A percentile compares a stretch with the other conserved stretches of the same genome.
These are phyloP conservation scores for Elaeagnus macrophylla DNA, from an alignment of 306 rosid species.

Conservation along the genomic window DNA sequence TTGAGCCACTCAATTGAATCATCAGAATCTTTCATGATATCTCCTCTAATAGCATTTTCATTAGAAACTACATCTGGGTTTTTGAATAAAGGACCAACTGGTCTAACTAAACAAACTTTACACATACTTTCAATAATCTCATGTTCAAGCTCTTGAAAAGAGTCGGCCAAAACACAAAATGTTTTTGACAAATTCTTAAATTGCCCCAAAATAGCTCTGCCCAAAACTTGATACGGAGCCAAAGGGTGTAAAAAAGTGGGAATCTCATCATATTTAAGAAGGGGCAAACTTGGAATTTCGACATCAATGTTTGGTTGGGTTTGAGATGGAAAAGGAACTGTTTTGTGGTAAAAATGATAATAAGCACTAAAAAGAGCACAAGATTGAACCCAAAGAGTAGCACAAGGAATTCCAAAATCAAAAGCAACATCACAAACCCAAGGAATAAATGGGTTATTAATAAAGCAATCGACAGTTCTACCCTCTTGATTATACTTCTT, in stretches of 20 bases:
- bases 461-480: slow-evolving; percentile 16
- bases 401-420: slow-evolving; percentile 33
- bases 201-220: slow-evolving; percentile 16
- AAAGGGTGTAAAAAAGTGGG: slow-evolving; percentile 24
- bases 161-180: slow-evolving; percentile 26
- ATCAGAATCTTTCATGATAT: slow-evolving; percentile 8
- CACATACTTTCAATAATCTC: slow-evolving; percentile 17
- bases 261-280: slow-evolving; percentile 23
- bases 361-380: slow-evolving; percentile 32
- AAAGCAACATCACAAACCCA: slow-evolving; percentile 39
- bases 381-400: slow-evolving; percentile 58
- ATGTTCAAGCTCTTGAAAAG: slow-evolving; percentile 25
- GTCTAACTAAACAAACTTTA: slow-evolving; percentile 5
- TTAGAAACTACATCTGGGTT: background rate
- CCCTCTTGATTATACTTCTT: background rate
- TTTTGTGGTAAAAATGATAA: slow-evolving; percentile 12
- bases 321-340: slow-evolving; percentile 20
- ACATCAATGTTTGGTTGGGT: slow-evolving; percentile 18
- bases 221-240: background rate
- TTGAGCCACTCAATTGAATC: slow-evolving; percentile 27
- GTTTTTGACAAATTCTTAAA: slow-evolving; percentile 20
- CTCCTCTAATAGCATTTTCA: slow-evolving; percentile 3
- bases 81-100: slow-evolving; percentile 27
- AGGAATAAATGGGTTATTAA: slow-evolving; percentile 44
- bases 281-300: slow-evolving; percentile 23